Evolutionary conservation across 1,139 yeast genomes (phyloP).

Genomic region (Lodderomyces margitis): DNA sequence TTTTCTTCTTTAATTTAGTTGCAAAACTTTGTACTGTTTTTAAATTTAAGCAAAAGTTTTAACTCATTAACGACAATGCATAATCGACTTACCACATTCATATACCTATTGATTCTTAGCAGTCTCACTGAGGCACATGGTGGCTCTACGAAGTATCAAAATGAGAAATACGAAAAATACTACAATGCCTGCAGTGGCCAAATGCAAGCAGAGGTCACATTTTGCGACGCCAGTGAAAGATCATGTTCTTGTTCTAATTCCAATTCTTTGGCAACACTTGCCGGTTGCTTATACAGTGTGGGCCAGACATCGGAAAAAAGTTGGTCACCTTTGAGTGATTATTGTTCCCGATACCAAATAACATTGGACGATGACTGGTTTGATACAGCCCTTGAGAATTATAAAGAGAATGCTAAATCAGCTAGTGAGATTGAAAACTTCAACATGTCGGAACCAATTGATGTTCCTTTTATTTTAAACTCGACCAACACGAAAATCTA

Average conservation of each 20-base stretch:
- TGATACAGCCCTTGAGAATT: constrained; percentile 19
- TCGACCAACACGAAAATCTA: constrained; percentile 15
- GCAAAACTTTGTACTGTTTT: no score
- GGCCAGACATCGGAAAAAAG: not conserved
- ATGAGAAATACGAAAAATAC: not conserved
- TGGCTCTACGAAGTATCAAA: no score
- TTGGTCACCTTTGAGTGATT: constrained; percentile 3
- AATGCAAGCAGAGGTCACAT: constrained; percentile 6
- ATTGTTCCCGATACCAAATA: constrained; percentile 6
- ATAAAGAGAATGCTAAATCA: constrained; percentile 18
- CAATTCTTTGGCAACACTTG: constrained; percentile 9
- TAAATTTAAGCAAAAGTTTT: no score
- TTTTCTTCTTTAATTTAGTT: no score
- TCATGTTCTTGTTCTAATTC: constrained; percentile 9
- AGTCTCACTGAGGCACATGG: no score
- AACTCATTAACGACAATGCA: no score
- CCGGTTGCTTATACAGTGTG: constrained; percentile 8
- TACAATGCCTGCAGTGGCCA: constrained; percentile 7
- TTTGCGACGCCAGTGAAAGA: constrained; percentile 4
- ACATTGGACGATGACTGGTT: constrained; percentile 18
- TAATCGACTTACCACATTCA: no score
- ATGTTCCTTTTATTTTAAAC: constrained; percentile 25
- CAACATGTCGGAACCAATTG: constrained; percentile 18
- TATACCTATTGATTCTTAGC: no score
- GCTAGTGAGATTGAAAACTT: constrained; percentile 22